phyloP scores from a whole-genome alignment of 805 yeast species.

The Naumovozyma dairenensis region DNA sequence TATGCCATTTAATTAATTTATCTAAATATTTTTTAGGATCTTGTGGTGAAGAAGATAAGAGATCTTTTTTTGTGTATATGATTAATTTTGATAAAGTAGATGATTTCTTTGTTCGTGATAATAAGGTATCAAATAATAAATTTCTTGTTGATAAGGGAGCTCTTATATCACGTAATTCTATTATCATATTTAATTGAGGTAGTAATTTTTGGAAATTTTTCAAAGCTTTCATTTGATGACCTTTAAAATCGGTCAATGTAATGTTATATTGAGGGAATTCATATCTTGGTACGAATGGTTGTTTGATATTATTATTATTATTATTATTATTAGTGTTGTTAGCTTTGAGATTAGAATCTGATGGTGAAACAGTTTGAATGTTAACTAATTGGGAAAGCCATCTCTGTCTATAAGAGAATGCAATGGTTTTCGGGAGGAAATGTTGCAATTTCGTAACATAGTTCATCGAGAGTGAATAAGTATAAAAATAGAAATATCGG shows the following conservation, averaged over 20 bases:
- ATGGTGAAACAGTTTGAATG: not conserved
- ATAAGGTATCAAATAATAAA: slow-evolving; percentile 59
- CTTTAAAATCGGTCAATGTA: slow-evolving; percentile 70
- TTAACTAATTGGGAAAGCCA: too few species aligned
- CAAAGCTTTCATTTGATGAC: slow-evolving; percentile 80
- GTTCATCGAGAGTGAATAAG: too few species aligned
- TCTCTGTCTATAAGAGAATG: too few species aligned
- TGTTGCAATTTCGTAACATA: too few species aligned
- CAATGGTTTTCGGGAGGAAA: too few species aligned
- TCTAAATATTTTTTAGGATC: slow-evolving; percentile 11
- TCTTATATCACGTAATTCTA: slow-evolving; percentile 81
- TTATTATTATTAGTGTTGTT: not conserved
- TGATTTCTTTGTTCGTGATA: slow-evolving; percentile 10
- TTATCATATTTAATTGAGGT: slow-evolving; percentile 69
- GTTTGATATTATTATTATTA: too few species aligned
- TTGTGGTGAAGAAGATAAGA: slow-evolving; percentile 30
- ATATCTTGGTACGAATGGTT: slow-evolving; percentile 60
- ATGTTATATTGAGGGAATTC: slow-evolving; percentile 68
- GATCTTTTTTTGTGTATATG: slow-evolving; percentile 71
- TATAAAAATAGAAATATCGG: too few species aligned
- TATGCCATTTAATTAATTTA: slow-evolving; percentile 42
- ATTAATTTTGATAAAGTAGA: slow-evolving; percentile 35
- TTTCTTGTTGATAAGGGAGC: slow-evolving; percentile 84
- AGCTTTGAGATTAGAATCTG: not conserved
- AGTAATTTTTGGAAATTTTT: slow-evolving; percentile 55